These are phyloP conservation scores for Fusarium illudens DNA, from an alignment of 2,329 filamentous ascomycete genomes.

Conservation along the genomic window DNA sequence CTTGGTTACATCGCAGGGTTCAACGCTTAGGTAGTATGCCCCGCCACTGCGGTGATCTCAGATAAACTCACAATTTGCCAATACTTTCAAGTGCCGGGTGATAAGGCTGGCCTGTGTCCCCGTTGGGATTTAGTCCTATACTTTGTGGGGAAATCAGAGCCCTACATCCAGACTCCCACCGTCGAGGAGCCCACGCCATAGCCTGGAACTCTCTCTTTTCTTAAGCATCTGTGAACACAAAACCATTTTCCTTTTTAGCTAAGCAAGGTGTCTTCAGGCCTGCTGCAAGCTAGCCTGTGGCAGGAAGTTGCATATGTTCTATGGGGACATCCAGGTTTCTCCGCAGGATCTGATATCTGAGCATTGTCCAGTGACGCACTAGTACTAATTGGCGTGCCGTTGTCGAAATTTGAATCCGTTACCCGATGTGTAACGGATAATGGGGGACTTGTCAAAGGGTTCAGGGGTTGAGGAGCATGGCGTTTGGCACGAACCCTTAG, in stretches of 20 bases:
- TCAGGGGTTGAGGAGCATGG: not conserved
- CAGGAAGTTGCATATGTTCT: not conserved
- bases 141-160: not conserved
- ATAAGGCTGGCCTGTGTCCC: too few relatives aligned
- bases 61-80: not conserved
- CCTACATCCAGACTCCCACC: not conserved
- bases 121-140: too few relatives aligned
- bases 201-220: not conserved
- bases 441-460: not conserved
- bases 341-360: too few relatives aligned
- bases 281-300: not conserved
- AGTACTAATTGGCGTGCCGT: too few relatives aligned
- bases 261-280: not conserved
- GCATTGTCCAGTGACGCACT: too few relatives aligned
- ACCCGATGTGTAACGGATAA: not conserved
- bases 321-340: not conserved
- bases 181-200: not conserved
- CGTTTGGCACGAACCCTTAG: too few relatives aligned
- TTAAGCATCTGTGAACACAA: not conserved
- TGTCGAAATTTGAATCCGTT: too few relatives aligned
- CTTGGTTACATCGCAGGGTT: not conserved
- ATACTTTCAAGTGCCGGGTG: not conserved
- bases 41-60: not conserved
- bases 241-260: not conserved
- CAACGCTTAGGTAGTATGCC: too few relatives aligned